These are phyloP conservation scores for Antrodiella citrinella DNA, from an alignment of 768 basidiomycete species.

Conservation along the genomic window DNA sequence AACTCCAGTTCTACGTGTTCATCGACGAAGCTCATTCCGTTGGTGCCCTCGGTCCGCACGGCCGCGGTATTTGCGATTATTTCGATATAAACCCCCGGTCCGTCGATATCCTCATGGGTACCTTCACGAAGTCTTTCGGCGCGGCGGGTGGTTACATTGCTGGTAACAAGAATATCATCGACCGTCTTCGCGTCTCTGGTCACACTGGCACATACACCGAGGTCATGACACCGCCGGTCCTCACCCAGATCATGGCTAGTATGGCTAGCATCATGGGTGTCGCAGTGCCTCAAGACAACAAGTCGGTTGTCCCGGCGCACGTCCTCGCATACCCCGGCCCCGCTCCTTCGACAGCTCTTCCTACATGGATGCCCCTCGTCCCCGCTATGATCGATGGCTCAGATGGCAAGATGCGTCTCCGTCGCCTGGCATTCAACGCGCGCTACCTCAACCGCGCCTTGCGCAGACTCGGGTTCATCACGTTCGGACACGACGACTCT, in stretches of 20 bases:
- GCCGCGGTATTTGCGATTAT: conserved; percentile 93
- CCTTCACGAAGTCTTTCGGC: conserved; percentile 93
- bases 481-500: conserved; percentile 84
- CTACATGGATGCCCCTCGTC: conserved; percentile 74
- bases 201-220: conserved; percentile 86
- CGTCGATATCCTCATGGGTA: conserved; percentile 96
- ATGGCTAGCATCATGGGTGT: conserved; percentile 98
- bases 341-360: conserved; percentile 55
- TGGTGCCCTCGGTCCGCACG: conserved; percentile 89
- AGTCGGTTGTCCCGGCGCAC: conserved; percentile 13
- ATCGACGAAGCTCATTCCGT: conserved; percentile 98
- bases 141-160: conserved; percentile 94
- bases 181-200: conserved; percentile 71
- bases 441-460: conserved; percentile 85
- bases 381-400: conserved; percentile 66
- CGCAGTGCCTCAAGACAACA: conserved; percentile 24
- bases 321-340: conserved; percentile 57
- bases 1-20: conserved; percentile 81
- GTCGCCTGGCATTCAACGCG: conserved; percentile 90
- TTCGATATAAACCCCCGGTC: conserved; percentile 74
- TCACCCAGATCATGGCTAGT: conserved; percentile 84
- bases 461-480: conserved; percentile 92
- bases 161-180: conserved; percentile 73
- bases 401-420: conserved; percentile 77
- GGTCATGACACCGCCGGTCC: conserved; percentile 82